A percentile compares a stretch with the other conserved stretches of the same genome.
These are phyloP conservation scores for Komagataella pseudopastoris DNA, from an alignment of 805 yeast species.

Conservation along the genomic window DNA sequence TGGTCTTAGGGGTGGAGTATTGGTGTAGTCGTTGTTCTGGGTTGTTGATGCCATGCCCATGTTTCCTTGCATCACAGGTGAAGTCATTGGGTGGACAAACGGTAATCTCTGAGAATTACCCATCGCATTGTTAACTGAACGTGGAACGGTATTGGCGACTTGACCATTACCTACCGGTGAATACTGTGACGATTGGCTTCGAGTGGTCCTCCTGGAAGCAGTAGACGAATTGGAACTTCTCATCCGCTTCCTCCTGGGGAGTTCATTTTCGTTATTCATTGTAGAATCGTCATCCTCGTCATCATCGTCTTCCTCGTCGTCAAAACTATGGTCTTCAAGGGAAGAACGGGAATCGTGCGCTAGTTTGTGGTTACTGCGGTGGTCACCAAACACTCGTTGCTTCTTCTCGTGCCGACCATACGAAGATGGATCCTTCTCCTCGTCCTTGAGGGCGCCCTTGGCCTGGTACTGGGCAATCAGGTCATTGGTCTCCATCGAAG, in stretches of 20 bases:
- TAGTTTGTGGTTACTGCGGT: not conserved
- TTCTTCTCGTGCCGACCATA: constrained; percentile 44
- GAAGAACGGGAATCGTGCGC: constrained; percentile 1
- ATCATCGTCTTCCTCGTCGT: constrained; percentile 1
- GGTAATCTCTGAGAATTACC: not conserved
- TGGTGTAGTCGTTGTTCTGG: constrained; percentile 9
- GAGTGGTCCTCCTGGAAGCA: not conserved
- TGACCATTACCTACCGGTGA: not conserved
- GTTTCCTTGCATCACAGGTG: not conserved
- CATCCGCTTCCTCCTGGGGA: not conserved
- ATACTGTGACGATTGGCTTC: not conserved
- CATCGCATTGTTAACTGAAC: not conserved
- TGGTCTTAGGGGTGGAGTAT: constrained; percentile 27
- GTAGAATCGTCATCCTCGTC: constrained; percentile 2
- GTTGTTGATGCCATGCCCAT: not conserved
- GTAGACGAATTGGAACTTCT: not conserved
- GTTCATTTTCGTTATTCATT: not conserved
- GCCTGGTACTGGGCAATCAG: constrained; percentile 26
- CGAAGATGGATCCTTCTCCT: constrained; percentile 49
- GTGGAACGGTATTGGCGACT: not conserved
- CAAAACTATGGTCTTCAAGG: constrained; percentile 4
- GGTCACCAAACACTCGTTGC: not conserved
- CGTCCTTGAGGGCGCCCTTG: constrained; percentile 23
- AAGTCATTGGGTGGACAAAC: not conserved
- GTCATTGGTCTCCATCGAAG: constrained; percentile 51